phyloP scores from a whole-genome alignment of 2,329 filamentous ascomycete genomes.

The Nemania sp. region DNA sequence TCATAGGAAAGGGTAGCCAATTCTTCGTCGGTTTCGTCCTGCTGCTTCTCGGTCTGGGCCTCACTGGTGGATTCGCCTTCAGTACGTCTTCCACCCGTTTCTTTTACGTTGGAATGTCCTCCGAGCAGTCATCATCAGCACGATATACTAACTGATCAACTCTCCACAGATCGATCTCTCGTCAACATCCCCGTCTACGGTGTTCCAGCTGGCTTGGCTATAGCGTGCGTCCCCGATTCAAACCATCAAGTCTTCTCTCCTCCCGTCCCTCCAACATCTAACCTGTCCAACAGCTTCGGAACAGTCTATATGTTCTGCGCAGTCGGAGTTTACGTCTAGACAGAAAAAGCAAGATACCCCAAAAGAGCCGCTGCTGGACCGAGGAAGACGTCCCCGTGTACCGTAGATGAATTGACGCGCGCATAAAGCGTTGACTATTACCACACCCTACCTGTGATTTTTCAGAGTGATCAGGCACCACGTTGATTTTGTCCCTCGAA shows the following conservation, averaged over 20 bases:
- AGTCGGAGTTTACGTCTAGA: slow-evolving; percentile 94
- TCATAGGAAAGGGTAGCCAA: slow-evolving; percentile 80
- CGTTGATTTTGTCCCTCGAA: slow-evolving; percentile 12
- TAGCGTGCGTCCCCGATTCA: slow-evolving; percentile 70
- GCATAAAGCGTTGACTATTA: slow-evolving; percentile 37
- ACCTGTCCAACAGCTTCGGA: slow-evolving; percentile 69
- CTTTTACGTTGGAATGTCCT: no score
- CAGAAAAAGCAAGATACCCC: slow-evolving; percentile 48
- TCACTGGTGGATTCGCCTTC: slow-evolving; percentile 81
- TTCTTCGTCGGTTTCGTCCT: slow-evolving; percentile 80
- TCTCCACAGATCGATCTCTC: slow-evolving; percentile 74
- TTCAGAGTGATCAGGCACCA: slow-evolving; percentile 30
- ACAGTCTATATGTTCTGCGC: slow-evolving; percentile 99
- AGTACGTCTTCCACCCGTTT: slow-evolving; percentile 59
- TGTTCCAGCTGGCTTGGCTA: slow-evolving; percentile 82
- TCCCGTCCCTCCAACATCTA: slow-evolving; percentile 22
- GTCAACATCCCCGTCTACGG: slow-evolving; percentile 77
- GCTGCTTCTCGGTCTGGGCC: slow-evolving; percentile 70
- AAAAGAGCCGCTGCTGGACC: slow-evolving; percentile 32
- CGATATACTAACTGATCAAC: slow-evolving; percentile 16
- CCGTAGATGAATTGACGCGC: slow-evolving; percentile 46
- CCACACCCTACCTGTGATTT: slow-evolving; percentile 14
- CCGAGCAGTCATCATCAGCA: no score
- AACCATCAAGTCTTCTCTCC: slow-evolving; percentile 12
- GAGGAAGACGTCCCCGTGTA: slow-evolving; percentile 43